Evolutionary conservation across 192 early-diverging fungal genomes (phyloP).

Genomic region (Linnemannia schmuckeri): DNA sequence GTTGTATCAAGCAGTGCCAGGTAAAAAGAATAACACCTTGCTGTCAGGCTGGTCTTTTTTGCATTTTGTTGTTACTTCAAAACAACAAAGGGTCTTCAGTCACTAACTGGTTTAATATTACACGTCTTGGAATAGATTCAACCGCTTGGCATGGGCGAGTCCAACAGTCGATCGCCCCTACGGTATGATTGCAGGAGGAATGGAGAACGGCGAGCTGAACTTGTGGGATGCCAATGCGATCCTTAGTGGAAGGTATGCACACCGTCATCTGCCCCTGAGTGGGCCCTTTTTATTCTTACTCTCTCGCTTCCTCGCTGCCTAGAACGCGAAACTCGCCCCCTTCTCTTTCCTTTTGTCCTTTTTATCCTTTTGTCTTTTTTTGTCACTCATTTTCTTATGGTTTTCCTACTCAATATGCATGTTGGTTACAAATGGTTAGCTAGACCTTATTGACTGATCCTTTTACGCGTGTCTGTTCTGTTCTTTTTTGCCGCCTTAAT

Average conservation of each 20-base stretch:
- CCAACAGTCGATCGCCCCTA: slow-evolving; percentile 61
- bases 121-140: slow-evolving; percentile 71
- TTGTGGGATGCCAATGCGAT: slow-evolving; percentile 89
- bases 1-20: slow-evolving; percentile 69
- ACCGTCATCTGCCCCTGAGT: background rate
- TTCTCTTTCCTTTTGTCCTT: background rate
- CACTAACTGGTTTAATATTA: background rate
- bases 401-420: background rate
- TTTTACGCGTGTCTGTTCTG: background rate
- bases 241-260: slow-evolving; percentile 67
- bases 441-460: background rate
- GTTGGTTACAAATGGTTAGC: background rate
- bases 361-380: background rate
- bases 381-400: background rate
- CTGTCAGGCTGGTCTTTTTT: background rate
- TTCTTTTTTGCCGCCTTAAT: slow-evolving; percentile 20
- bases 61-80: background rate
- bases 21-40: slow-evolving; percentile 56
- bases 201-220: slow-evolving; percentile 94
- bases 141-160: slow-evolving; percentile 89
- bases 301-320: background rate
- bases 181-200: slow-evolving; percentile 92
- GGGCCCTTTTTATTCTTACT: background rate
- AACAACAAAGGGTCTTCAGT: background rate
- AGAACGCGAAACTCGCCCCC: background rate